Percentiles rank a stretch among this genome's conserved stretches.
These are phyloP conservation scores for Passiflora organensis DNA, from an alignment of 345 rosid species.

Conservation along the genomic window DNA sequence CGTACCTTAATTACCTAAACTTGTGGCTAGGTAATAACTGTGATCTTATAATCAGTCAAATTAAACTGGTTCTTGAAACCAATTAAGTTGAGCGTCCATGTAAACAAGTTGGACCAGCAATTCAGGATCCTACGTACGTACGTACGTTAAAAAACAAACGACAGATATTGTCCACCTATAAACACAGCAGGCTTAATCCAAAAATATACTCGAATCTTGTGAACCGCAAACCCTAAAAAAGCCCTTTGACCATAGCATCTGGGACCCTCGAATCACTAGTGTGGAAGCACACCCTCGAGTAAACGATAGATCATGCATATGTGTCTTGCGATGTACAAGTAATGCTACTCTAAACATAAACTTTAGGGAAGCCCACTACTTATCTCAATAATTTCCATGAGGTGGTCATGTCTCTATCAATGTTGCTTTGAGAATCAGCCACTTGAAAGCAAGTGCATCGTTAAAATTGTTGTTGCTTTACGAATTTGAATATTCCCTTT, in stretches of 20 bases:
- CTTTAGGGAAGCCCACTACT: slow-evolving; percentile 4
- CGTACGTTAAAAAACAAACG: slow-evolving; percentile 47
- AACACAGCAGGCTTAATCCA: slow-evolving; percentile 28
- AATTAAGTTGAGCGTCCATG: slow-evolving; percentile 12
- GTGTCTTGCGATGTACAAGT: too few relatives aligned
- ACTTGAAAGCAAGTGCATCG: too few relatives aligned
- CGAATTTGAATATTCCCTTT: slow-evolving; percentile 36
- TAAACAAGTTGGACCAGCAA: slow-evolving; percentile 20
- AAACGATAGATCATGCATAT: neutral
- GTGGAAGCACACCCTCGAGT: too few relatives aligned
- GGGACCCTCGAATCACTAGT: slow-evolving; percentile 12
- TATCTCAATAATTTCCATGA: slow-evolving; percentile 14
- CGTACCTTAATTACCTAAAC: too few relatives aligned
- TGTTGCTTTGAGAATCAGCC: slow-evolving; percentile 18
- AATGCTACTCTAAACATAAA: neutral
- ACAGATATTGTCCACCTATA: slow-evolving; percentile 47
- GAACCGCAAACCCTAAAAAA: slow-evolving; percentile 18
- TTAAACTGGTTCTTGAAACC: neutral
- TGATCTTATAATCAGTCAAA: too few relatives aligned
- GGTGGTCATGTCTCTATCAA: slow-evolving; percentile 20
- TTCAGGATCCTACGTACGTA: slow-evolving; percentile 35
- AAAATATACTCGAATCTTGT: slow-evolving; percentile 10
- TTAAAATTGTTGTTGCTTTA: slow-evolving; percentile 34
- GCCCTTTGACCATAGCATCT: slow-evolving; percentile 19
- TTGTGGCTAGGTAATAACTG: too few relatives aligned